phyloP scores from a whole-genome alignment of 2,329 filamentous ascomycete genomes.

The Alternaria triticimaculans region DNA sequence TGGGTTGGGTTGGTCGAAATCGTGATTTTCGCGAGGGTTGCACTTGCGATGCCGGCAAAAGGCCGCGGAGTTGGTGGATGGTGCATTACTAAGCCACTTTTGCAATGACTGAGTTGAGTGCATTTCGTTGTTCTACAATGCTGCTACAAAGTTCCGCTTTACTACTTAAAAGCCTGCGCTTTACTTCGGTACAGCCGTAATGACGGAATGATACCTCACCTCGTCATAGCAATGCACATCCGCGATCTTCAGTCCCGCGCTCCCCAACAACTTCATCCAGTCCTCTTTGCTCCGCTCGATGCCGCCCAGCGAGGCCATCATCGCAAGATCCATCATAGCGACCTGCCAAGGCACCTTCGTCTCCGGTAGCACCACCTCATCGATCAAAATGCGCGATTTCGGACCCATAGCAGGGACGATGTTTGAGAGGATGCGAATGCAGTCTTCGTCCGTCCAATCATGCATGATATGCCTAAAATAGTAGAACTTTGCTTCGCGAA shows the following conservation, averaged over 20 bases:
- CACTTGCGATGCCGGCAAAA: background rate
- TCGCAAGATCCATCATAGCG: constrained; percentile 36
- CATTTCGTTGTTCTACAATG: background rate
- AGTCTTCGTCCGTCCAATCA: constrained; percentile 41
- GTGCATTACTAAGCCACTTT: background rate
- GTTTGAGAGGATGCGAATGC: constrained; percentile 33
- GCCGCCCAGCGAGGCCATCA: constrained; percentile 34
- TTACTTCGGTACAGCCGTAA: constrained; percentile 19
- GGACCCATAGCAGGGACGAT: constrained; percentile 35
- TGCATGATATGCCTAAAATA: constrained; percentile 44
- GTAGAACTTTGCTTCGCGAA: constrained; percentile 42
- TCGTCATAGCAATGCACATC: constrained; percentile 36
- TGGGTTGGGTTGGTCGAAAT: background rate
- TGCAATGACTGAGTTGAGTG: background rate
- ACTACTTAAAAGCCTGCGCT: background rate
- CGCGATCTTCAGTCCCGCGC: constrained; percentile 33
- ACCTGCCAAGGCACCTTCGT: constrained; percentile 37
- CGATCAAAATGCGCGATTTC: constrained; percentile 40
- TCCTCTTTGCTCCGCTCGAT: constrained; percentile 33
- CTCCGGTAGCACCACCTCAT: constrained; percentile 42
- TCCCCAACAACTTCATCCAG: constrained; percentile 27
- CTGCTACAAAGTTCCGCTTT: background rate
- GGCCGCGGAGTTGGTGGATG: background rate
- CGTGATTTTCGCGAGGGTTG: background rate
- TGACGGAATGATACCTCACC: constrained; percentile 28